Evolutionary conservation across 305 asterid genomes (phyloP).

Genomic region (Plantago coronopus): DNA sequence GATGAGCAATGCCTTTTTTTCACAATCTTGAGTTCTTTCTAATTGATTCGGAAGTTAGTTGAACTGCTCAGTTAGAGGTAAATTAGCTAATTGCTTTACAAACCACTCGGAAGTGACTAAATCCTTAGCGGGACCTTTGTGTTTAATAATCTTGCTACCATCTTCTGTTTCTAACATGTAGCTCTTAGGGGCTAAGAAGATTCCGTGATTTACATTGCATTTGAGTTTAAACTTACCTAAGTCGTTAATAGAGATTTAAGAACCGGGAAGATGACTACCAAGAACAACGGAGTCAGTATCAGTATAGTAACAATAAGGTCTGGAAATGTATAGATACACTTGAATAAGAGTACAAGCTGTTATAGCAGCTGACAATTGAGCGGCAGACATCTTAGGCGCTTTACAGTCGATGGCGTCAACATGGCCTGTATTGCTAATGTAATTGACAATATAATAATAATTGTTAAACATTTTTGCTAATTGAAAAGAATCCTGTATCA

Average conservation of each 20-base stretch:
- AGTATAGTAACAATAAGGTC: constrained; percentile 21
- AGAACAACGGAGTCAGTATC: constrained; percentile 18
- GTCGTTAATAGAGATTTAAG: neutral
- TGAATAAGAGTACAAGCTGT: constrained; percentile 17
- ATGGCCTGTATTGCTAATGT: neutral
- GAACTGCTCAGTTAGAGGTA: no score
- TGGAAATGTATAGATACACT: constrained; percentile 21
- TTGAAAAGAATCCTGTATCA: neutral
- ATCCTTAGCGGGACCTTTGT: no score
- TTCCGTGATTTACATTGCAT: neutral
- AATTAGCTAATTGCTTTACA: no score
- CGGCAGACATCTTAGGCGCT: constrained; percentile 2
- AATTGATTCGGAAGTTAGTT: no score
- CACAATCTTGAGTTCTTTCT: no score
- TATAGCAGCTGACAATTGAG: constrained; percentile 15
- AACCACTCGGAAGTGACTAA: no score
- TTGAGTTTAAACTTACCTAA: constrained; percentile 6
- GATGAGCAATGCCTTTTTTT: no score
- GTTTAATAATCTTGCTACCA: no score
- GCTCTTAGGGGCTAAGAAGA: constrained; percentile 7
- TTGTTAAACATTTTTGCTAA: neutral
- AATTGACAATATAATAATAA: constrained; percentile 3
- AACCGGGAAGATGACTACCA: constrained; percentile 7
- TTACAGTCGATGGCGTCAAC: neutral
- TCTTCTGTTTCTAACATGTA: no score